Conservation (phyloP, 805 yeast species). For the Yarrowia sp. region DNA sequence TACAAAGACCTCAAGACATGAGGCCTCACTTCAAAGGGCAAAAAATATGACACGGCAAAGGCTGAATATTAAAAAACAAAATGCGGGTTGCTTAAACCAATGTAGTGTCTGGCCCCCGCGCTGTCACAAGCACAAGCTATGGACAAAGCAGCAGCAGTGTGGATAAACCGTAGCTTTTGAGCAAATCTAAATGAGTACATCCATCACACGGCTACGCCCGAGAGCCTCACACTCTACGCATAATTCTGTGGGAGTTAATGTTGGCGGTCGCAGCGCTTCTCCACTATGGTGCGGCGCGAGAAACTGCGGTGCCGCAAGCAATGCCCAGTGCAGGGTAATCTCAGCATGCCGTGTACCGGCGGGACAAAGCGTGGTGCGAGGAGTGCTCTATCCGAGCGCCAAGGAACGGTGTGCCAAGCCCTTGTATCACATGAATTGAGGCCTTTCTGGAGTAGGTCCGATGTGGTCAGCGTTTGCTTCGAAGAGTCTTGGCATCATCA, state of each 20-base stretch:
- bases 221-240: slow-evolving; percentile 17
- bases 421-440: too few relatives aligned
- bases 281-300: background rate
- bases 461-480: background rate
- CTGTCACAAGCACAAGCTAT: too few relatives aligned
- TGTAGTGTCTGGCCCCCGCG: background rate
- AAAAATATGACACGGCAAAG: too few relatives aligned
- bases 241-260: background rate
- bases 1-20: too few relatives aligned
- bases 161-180: background rate
- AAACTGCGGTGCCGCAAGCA: background rate
- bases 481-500: slow-evolving; percentile 9
- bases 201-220: slow-evolving; percentile 20
- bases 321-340: too few relatives aligned
- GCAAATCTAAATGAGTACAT: background rate
- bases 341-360: too few relatives aligned
- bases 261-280: background rate
- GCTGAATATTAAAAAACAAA: too few relatives aligned
- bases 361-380: too few relatives aligned
- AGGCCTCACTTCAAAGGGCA: too few relatives aligned
- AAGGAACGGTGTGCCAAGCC: background rate
- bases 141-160: background rate
- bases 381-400: too few relatives aligned
- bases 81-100: background rate
- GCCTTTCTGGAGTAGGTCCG: too few relatives aligned